phyloP scores from a whole-genome alignment of 768 basidiomycete genomes.

The Trametopsis cervina region DNA sequence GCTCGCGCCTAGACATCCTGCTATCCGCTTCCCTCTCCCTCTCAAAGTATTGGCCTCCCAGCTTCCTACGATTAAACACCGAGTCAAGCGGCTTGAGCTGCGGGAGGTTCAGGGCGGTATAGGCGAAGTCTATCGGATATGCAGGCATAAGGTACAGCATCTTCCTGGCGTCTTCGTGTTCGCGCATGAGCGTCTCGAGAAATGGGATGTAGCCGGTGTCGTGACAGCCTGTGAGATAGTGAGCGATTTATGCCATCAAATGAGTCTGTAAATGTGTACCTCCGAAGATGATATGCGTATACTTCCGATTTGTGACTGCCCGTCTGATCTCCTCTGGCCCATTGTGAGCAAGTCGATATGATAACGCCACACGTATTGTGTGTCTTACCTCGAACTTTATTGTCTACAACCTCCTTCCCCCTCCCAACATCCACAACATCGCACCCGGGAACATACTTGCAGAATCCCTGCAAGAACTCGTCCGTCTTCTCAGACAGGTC shows the following conservation, averaged over 20 bases:
- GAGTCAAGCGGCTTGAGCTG: constrained; percentile 45
- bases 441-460: constrained; percentile 61
- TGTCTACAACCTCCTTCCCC: constrained; percentile 69
- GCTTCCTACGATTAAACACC: constrained; percentile 49
- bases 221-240: constrained; percentile 46
- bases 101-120: constrained; percentile 47
- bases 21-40: no score
- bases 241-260: background rate
- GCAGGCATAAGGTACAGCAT: no score
- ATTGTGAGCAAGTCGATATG: background rate
- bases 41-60: background rate
- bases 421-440: constrained; percentile 63
- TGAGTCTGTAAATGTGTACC: constrained; percentile 32
- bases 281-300: constrained; percentile 60
- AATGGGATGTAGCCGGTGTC: constrained; percentile 65
- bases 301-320: constrained; percentile 49
- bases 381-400: constrained; percentile 62
- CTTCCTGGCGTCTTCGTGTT: no score
- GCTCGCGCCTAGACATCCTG: no score
- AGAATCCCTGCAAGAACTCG: constrained; percentile 63
- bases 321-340: constrained; percentile 32
- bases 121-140: constrained; percentile 56
- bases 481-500: constrained; percentile 47
- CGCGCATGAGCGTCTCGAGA: constrained; percentile 57
- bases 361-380: background rate